Evolutionary conservation across 2,329 filamentous ascomycete species (phyloP), one percentile per base, ranked within the genome.

Genomic region (Dactylellina leptospora): DNA sequence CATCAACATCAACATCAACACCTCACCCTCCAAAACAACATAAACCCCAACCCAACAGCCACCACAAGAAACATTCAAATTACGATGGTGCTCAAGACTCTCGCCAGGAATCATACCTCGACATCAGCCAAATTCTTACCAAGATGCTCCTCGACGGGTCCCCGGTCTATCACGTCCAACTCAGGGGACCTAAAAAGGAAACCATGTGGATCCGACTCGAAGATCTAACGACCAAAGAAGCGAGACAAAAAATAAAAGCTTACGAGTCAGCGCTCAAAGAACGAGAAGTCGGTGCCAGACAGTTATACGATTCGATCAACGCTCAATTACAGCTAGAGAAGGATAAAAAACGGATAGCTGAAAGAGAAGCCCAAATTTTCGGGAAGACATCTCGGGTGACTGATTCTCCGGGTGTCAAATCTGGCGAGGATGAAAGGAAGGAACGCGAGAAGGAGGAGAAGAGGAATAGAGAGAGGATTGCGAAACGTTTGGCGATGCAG

Each of bases 61-160:
- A 59, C 2, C 42, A 25, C 4, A 42, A 33, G 11, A 50, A 44
- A 18, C 16, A 36, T 23, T 33, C 13, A 4, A 33, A 45, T 9
- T 45, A 13, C 20, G 50, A 44, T 8, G 9, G 11, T 3, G 54
- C 36, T 28, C 40, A 50, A 23, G n/a, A n/a, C n/a, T n/a, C n/a
- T n/a, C n/a, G n/a, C n/a, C n/a, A n/a, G n/a, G n/a, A n/a, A n/a
- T n/a, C n/a, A n/a, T n/a, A n/a, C n/a, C 50, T 48, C 20, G 66
- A 62, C 23, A 25, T 71, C 18, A 48, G 59, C 9, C 47, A 47
- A 23, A 51, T 72, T 27, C 33, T 72, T 44, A 64, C 54, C 18
- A 64, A 62, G 40, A 64, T 59, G 58, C 51, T 58, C 16, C 50
- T 71, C 27, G 58, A 63, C 66, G 66, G 66, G 27, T 40, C 51